Conservation (phyloP, 208 protist species). For the Herpetomonas tarakana region DNA sequence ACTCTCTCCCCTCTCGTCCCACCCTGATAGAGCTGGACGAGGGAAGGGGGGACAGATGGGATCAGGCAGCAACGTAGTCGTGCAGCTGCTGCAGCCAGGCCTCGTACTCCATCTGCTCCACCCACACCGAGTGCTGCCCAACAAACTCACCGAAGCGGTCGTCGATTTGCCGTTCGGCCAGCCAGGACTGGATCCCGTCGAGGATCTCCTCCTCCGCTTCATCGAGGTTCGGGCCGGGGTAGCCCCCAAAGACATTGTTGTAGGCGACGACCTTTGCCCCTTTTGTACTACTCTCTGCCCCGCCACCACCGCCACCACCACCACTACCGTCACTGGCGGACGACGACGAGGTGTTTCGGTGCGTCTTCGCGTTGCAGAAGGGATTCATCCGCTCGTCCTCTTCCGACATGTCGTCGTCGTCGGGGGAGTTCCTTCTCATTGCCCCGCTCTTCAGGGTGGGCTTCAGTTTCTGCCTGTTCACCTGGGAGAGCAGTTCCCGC, state of each 20-base stretch:
- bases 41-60: background rate
- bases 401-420: background rate
- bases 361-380: slow-evolving; percentile 4
- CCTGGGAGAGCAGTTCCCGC: background rate
- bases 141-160: slow-evolving; percentile 84
- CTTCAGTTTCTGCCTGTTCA: background rate
- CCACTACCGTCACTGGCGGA: background rate
- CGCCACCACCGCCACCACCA: background rate
- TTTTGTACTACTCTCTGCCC: no score
- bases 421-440: background rate
- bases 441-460: background rate
- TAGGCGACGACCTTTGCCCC: slow-evolving; percentile 30
- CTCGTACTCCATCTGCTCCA: slow-evolving; percentile 88
- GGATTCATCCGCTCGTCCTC: background rate
- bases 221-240: slow-evolving; percentile 68
- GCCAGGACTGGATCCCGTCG: slow-evolving; percentile 70
- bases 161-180: slow-evolving; percentile 78
- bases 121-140: slow-evolving; percentile 72
- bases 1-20: no score
- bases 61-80: slow-evolving; percentile 77
- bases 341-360: background rate
- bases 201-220: slow-evolving; percentile 83
- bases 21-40: no score
- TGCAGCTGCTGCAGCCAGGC: slow-evolving; percentile 77
- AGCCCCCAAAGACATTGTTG: slow-evolving; percentile 68